These are phyloP conservation scores for Angomonas desouzai DNA, from an alignment of 208 protist species.

Conservation along the genomic window DNA sequence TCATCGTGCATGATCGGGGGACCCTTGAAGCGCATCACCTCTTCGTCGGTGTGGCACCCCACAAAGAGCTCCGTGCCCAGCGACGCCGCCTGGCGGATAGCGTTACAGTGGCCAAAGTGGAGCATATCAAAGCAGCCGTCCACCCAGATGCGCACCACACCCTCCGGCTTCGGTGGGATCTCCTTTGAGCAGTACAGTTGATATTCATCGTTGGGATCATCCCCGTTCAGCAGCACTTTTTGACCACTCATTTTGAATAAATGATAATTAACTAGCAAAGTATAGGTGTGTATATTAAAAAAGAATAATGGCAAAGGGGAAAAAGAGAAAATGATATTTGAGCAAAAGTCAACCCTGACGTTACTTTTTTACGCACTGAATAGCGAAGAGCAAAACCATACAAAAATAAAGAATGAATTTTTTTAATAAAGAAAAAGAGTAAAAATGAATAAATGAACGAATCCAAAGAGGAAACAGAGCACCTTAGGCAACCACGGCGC, in stretches of 20 bases:
- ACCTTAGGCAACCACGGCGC: constrained; percentile 66
- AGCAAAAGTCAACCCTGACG: too few species aligned
- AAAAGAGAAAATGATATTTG: neutral
- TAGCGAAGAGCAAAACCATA: constrained; percentile 12
- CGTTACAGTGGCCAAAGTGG: constrained; percentile 89
- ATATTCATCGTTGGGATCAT: constrained; percentile 60
- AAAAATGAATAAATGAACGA: constrained; percentile 10
- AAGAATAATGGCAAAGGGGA: constrained; percentile 9
- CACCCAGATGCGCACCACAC: constrained; percentile 78
- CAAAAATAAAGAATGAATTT: neutral
- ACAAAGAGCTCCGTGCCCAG: constrained; percentile 95
- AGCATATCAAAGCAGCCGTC: constrained; percentile 92
- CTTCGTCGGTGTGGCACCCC: constrained; percentile 96
- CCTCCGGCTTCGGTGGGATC: constrained; percentile 62
- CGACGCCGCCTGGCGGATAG: constrained; percentile 75
- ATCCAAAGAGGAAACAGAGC: neutral
- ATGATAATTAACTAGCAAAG: too few species aligned
- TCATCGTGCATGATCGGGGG: constrained; percentile 96
- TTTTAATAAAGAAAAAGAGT: constrained; percentile 7
- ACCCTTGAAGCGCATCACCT: constrained; percentile 95
- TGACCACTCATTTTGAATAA: constrained; percentile 10
- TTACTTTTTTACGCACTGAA: constrained; percentile 11
- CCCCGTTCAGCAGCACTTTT: constrained; percentile 67
- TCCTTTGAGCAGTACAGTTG: constrained; percentile 37
- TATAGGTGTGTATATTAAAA: neutral